phyloP scores from a whole-genome alignment of 306 rosid genomes.

The Medicago lupulina region DNA sequence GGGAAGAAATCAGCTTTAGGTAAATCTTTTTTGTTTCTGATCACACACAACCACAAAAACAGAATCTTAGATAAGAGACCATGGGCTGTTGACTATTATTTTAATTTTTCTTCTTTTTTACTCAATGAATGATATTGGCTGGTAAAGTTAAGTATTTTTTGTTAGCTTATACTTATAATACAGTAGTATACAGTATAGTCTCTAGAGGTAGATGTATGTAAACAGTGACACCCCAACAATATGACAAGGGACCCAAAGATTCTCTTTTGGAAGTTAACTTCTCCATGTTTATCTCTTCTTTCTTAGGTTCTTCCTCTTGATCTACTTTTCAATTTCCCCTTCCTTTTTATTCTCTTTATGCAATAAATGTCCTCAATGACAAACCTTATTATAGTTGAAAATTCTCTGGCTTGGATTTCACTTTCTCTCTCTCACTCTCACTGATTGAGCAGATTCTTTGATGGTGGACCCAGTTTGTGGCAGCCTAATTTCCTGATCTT shows the following conservation, averaged over 20 bases:
- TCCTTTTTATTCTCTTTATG: conserved; percentile 44
- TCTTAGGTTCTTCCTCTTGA: conserved; percentile 33
- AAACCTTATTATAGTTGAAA: conserved; percentile 50
- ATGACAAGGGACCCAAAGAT: conserved; percentile 72
- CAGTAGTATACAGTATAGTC: conserved; percentile 46
- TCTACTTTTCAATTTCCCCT: conserved; percentile 28
- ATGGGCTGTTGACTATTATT: conserved; percentile 68
- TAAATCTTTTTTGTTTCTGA: conserved; percentile 60
- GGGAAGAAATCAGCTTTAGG: conserved; percentile 74
- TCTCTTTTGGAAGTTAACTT: conserved; percentile 67
- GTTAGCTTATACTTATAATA: conserved; percentile 48
- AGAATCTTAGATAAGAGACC: conserved; percentile 86
- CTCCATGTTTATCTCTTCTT: conserved; percentile 70
- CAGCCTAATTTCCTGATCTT: conserved; percentile 70
- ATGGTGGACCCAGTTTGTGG: conserved; percentile 65
- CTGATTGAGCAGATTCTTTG: conserved; percentile 66
- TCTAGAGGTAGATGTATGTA: conserved; percentile 50
- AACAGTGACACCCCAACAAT: conserved; percentile 72
- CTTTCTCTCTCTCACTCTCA: conserved; percentile 44
- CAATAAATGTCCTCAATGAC: conserved; percentile 60
- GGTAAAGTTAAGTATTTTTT: conserved; percentile 43
- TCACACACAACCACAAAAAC: conserved; percentile 79
- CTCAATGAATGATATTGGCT: conserved; percentile 40
- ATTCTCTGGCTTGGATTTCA: conserved; percentile 53
- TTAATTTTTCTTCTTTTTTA: conserved; percentile 23